Conservation (phyloP, 257 asterid species). For the Cinchona pubescens region DNA sequence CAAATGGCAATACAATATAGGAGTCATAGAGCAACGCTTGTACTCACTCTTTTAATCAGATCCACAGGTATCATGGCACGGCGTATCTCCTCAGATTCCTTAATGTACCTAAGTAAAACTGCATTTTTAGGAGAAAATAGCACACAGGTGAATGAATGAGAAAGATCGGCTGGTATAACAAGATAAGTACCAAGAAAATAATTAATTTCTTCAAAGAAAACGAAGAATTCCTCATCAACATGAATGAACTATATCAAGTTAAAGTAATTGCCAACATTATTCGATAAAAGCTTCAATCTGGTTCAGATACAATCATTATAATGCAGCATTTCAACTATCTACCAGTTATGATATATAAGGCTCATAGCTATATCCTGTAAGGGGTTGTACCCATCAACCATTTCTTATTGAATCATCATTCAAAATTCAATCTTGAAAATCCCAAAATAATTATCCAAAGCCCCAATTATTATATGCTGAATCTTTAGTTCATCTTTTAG, state of each 20-base stretch:
- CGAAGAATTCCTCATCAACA: neutral
- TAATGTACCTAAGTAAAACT: constrained; percentile 54
- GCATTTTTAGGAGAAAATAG: constrained; percentile 25
- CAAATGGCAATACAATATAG: neutral
- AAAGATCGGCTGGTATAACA: neutral
- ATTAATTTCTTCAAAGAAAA: too few species aligned
- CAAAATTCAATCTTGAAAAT: constrained; percentile 6
- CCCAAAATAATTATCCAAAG: neutral
- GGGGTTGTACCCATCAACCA: neutral
- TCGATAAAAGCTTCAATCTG: neutral
- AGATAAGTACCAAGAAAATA: neutral
- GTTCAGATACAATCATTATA: neutral
- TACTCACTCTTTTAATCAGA: constrained; percentile 75
- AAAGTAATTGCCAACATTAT: too few species aligned
- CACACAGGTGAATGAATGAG: constrained; percentile 1
- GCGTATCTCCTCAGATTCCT: constrained; percentile 79
- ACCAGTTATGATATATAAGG: neutral
- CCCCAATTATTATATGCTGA: neutral
- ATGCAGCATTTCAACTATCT: neutral
- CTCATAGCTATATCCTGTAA: neutral
- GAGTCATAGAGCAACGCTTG: neutral
- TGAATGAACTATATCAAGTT: neutral
- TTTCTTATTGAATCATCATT: neutral
- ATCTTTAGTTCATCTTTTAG: neutral
- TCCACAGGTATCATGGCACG: constrained; percentile 72